Percentiles rank a stretch among this genome's conserved stretches.
Evolutionary conservation across 257 asterid genomes (phyloP).

Genomic region (Anisodus tanguticus): DNA sequence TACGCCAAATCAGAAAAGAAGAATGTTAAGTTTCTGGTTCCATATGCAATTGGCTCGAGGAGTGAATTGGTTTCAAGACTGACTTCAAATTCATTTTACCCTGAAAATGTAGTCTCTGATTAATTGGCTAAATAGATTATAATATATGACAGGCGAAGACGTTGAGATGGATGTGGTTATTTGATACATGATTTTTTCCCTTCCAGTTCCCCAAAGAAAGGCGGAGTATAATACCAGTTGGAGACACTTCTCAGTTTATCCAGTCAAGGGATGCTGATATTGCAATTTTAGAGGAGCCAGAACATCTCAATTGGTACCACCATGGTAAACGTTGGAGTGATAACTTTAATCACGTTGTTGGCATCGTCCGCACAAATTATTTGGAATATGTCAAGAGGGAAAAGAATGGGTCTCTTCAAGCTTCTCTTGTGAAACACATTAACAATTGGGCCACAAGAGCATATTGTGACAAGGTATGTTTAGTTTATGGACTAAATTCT

Average conservation of each 20-base stretch:
- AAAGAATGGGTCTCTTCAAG: slow-evolving; percentile 91
- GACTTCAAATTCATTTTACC: slow-evolving; percentile 91
- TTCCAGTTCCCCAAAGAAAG: slow-evolving; percentile 74
- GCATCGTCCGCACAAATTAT: slow-evolving; percentile 71
- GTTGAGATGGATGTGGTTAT: slow-evolving; percentile 9
- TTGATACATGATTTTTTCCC: slow-evolving; percentile 13
- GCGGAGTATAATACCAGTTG: slow-evolving; percentile 84
- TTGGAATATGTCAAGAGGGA: slow-evolving; percentile 67
- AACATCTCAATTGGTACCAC: slow-evolving; percentile 94
- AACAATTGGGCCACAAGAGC: slow-evolving; percentile 89
- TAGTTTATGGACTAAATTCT: background rate
- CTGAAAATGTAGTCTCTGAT: slow-evolving; percentile 73
- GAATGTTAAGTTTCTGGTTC: slow-evolving; percentile 87
- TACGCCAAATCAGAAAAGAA: slow-evolving; percentile 81
- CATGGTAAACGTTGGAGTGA: slow-evolving; percentile 97
- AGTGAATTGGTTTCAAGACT: slow-evolving; percentile 84
- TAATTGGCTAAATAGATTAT: background rate
- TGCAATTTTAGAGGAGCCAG: slow-evolving; percentile 95
- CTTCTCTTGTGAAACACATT: slow-evolving; percentile 80
- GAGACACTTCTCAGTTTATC: slow-evolving; percentile 86
- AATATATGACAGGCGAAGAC: background rate
- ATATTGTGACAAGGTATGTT: slow-evolving; percentile 76
- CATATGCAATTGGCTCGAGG: slow-evolving; percentile 93
- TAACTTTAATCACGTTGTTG: slow-evolving; percentile 93
- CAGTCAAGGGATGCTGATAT: slow-evolving; percentile 87